Evolutionary conservation across 2,329 filamentous ascomycete genomes (phyloP).

Genomic region (Dactylellina cionopaga): DNA sequence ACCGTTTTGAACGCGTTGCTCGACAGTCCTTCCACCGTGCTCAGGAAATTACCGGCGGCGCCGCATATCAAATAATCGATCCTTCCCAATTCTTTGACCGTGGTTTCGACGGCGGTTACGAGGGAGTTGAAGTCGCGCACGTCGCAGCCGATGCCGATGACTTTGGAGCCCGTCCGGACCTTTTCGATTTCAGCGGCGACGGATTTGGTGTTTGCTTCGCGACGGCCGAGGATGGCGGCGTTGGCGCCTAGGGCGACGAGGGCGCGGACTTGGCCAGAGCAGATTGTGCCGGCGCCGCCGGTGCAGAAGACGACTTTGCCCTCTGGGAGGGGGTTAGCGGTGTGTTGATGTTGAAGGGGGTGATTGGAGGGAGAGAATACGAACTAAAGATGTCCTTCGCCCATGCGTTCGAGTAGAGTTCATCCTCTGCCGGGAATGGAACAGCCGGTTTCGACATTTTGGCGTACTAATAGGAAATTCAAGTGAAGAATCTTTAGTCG

Average conservation of each 20-base stretch:
- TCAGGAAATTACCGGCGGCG: conserved; percentile 94
- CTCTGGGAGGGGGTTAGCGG: conserved; percentile 64
- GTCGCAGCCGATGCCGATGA: conserved; percentile 84
- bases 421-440: conserved; percentile 39
- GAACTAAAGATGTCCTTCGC: conserved; percentile 54
- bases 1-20: conserved; percentile 93
- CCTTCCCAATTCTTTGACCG: conserved; percentile 81
- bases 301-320: conserved; percentile 94
- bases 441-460: conserved; percentile 39
- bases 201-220: conserved; percentile 83
- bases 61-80: conserved; percentile 96
- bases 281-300: conserved; percentile 88
- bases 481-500: not conserved
- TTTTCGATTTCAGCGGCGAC: conserved; percentile 84
- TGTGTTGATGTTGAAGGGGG: not conserved
- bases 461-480: not conserved
- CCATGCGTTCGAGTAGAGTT: conserved; percentile 54
- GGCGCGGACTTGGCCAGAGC: conserved; percentile 90
- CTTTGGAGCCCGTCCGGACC: conserved; percentile 79
- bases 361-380: not conserved
- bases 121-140: conserved; percentile 78
- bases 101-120: conserved; percentile 78
- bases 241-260: conserved; percentile 90
- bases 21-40: conserved; percentile 81
- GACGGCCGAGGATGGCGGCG: conserved; percentile 92